These are phyloP conservation scores for Potentilla sterilis DNA, from an alignment of 306 rosid genomes.

Conservation along the genomic window DNA sequence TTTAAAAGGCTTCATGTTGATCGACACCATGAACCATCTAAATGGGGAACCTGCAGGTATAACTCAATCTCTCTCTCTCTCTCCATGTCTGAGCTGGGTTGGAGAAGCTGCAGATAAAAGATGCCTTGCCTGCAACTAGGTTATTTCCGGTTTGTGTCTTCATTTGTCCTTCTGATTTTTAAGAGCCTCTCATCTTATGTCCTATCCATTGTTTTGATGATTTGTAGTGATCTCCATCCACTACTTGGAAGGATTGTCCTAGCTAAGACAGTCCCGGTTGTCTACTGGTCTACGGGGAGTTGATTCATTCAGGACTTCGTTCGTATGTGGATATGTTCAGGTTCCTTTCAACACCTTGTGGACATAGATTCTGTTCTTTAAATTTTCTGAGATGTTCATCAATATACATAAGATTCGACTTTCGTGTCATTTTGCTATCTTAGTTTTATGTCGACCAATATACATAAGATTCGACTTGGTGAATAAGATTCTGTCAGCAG, in stretches of 20 bases:
- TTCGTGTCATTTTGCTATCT: too few relatives aligned
- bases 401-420: too few relatives aligned
- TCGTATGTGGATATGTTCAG: slow-evolving; percentile 82
- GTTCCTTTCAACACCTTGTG: slow-evolving; percentile 34
- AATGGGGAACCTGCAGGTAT: slow-evolving; percentile 89
- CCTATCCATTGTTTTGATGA: slow-evolving; percentile 10
- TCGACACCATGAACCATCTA: slow-evolving; percentile 49
- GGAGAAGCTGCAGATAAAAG: not conserved
- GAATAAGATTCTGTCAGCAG: too few relatives aligned
- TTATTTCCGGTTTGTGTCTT: not conserved
- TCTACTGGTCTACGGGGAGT: slow-evolving; percentile 44
- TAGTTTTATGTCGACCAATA: too few relatives aligned
- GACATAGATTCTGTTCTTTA: not conserved
- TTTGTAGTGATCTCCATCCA: slow-evolving; percentile 35
- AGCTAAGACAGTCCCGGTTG: slow-evolving; percentile 48
- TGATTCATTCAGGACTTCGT: slow-evolving; percentile 51
- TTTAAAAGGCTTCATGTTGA: slow-evolving; percentile 77
- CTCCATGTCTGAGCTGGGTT: not conserved
- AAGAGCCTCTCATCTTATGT: not conserved
- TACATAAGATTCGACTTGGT: too few relatives aligned
- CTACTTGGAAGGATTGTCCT: slow-evolving; percentile 77
- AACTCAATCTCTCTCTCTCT: not conserved
- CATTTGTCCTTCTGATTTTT: not conserved
- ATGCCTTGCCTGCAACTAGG: slow-evolving; percentile 1
- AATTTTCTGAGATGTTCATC: not conserved